Conservation (phyloP, 2,329 filamentous ascomycete genomes). For the Pezicula neosporulosa region DNA sequence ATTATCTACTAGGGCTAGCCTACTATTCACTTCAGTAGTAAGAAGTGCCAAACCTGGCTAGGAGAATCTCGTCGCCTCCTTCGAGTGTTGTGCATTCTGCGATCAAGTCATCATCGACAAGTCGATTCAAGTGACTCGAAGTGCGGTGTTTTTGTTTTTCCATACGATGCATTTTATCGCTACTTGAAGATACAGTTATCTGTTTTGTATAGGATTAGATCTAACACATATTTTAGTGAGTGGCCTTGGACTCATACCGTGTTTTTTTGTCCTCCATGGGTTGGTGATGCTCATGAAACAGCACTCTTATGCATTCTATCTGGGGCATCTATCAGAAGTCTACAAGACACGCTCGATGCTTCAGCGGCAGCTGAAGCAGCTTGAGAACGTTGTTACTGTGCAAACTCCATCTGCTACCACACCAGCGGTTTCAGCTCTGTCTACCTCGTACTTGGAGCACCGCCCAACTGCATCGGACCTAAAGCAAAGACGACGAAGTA, state of each 20-base stretch:
- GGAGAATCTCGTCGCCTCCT: no score
- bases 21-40: no score
- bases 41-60: no score
- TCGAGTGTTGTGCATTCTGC: no score
- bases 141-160: no score
- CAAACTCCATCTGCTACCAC: constrained; percentile 38
- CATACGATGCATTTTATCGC: no score
- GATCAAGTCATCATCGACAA: no score
- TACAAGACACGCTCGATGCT: constrained; percentile 47
- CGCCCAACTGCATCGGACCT: constrained; percentile 37
- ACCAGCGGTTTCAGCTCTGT: constrained; percentile 38
- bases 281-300: constrained; percentile 82
- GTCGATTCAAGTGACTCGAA: no score
- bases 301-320: constrained; percentile 77
- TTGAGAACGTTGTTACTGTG: constrained; percentile 50
- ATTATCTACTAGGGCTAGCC: no score
- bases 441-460: constrained; percentile 41
- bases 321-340: constrained; percentile 65
- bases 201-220: no score
- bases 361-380: constrained; percentile 48
- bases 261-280: constrained; percentile 71
- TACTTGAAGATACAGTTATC: no score
- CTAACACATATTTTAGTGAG: constrained; percentile 31
- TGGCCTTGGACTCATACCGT: constrained; percentile 85
- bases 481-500: constrained; percentile 35